Conservation (phyloP, 371 early-diverging fungal genomes). For the Coemansia sp. region DNA sequence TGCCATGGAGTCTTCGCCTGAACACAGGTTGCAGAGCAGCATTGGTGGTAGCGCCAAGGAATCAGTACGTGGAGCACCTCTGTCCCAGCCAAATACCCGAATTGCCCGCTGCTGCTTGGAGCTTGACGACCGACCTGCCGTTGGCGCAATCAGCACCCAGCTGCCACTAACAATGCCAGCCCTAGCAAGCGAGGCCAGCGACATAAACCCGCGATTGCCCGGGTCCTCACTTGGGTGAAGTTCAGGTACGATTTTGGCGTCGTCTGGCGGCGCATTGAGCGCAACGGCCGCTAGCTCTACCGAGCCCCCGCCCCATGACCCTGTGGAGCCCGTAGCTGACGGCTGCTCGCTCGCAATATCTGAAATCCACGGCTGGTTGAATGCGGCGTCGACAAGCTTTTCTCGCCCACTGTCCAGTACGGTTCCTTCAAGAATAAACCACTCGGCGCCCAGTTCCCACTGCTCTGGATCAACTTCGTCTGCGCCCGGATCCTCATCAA, state of each 20-base stretch:
- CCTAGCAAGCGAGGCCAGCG: constrained; percentile 58
- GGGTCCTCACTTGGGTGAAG: constrained; percentile 28
- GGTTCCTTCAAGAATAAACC: constrained; percentile 41
- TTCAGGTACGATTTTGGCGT: constrained; percentile 23
- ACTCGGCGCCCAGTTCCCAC: constrained; percentile 45
- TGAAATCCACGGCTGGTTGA: constrained; percentile 6
- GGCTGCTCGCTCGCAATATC: neutral
- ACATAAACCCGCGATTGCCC: constrained; percentile 42
- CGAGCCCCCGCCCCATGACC: neutral
- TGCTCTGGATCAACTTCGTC: constrained; percentile 3
- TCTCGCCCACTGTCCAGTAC: constrained; percentile 22
- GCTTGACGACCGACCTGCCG: neutral
- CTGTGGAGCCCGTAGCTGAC: too few species aligned
- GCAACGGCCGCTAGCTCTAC: constrained; percentile 12
- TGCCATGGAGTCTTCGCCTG: neutral
- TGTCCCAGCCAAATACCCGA: constrained; percentile 55
- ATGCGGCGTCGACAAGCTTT: constrained; percentile 22
- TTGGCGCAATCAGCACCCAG: constrained; percentile 56
- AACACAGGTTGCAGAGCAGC: constrained; percentile 26
- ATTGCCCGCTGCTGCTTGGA: constrained; percentile 47
- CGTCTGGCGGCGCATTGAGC: constrained; percentile 14
- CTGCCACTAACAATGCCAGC: constrained; percentile 74
- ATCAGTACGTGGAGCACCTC: constrained; percentile 33
- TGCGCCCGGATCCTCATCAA: neutral
- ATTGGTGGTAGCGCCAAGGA: constrained; percentile 39